Percentiles rank a stretch among this genome's conserved stretches.
Evolutionary conservation across 1,284 basidiomycete species (phyloP).

Genomic region (Kalmanozyma brasiliensis): DNA sequence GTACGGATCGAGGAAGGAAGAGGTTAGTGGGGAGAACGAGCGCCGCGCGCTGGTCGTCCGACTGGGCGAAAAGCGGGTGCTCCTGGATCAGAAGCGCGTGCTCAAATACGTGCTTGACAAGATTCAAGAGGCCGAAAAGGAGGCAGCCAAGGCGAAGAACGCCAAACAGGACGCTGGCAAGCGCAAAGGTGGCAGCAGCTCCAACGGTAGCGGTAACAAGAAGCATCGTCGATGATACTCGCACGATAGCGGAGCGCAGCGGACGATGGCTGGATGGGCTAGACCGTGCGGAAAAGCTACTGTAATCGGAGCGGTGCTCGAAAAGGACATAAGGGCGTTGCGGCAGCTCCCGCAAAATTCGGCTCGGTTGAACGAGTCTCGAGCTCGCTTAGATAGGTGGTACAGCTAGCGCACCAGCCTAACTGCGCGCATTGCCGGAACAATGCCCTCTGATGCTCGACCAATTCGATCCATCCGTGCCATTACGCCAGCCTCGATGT

Average conservation of each 20-base stretch:
- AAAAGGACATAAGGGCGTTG: not conserved
- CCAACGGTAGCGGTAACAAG: slow-evolving; percentile 14
- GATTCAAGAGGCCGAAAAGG: slow-evolving; percentile 33
- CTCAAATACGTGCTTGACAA: slow-evolving; percentile 40
- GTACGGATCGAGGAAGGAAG: slow-evolving; percentile 20
- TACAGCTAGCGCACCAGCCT: too few species aligned
- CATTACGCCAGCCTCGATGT: too few species aligned
- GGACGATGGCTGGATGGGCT: not conserved
- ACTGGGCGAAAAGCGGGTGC: slow-evolving; percentile 81
- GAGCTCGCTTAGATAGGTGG: too few species aligned
- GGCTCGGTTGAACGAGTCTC: too few species aligned
- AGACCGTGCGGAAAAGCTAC: too few species aligned
- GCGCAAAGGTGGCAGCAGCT: slow-evolving; percentile 8
- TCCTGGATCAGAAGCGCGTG: slow-evolving; percentile 67
- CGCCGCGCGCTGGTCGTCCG: slow-evolving; percentile 79
- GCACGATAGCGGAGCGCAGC: not conserved
- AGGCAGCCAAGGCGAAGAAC: slow-evolving; percentile 26
- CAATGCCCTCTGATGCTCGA: too few species aligned
- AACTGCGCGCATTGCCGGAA: too few species aligned
- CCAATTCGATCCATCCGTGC: too few species aligned
- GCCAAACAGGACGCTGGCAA: slow-evolving; percentile 6
- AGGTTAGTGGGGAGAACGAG: slow-evolving; percentile 29
- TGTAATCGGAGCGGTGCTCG: too few species aligned
- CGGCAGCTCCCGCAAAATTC: slow-evolving; percentile 20
- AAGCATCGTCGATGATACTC: slow-evolving; percentile 27